A percentile compares a stretch with the other conserved stretches of the same genome.
Evolutionary conservation across 192 early-diverging fungal genomes (phyloP).

Genomic region (Rhizophagus prolifer): DNA sequence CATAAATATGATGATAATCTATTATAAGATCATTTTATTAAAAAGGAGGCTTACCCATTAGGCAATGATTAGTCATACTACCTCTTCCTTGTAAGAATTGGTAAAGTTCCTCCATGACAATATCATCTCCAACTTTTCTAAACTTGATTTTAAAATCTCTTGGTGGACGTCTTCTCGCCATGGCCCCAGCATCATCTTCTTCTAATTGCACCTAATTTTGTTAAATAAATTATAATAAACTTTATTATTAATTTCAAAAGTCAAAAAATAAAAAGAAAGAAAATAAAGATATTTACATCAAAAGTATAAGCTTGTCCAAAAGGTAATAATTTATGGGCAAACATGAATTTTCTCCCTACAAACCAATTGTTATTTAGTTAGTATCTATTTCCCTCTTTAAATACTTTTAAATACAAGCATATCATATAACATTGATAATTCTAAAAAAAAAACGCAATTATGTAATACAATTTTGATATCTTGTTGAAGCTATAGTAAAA

Average conservation of each 20-base stretch:
- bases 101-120: constrained; percentile 62
- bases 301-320: constrained; percentile 54
- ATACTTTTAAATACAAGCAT: no score
- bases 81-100: constrained; percentile 51
- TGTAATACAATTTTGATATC: no score
- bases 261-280: background rate
- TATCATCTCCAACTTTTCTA: constrained; percentile 54
- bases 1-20: background rate
- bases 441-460: no score
- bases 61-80: constrained; percentile 36
- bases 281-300: constrained; percentile 41
- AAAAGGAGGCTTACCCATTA: constrained; percentile 23
- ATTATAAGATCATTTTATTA: background rate
- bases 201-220: constrained; percentile 42
- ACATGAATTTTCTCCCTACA: constrained; percentile 81
- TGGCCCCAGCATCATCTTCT: constrained; percentile 35
- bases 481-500: no score
- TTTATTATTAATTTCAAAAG: background rate
- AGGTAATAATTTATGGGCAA: constrained; percentile 52
- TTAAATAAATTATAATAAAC: background rate
- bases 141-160: constrained; percentile 64
- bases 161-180: constrained; percentile 38
- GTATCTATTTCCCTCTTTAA: background rate
- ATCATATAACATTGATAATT: no score
- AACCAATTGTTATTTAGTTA: constrained; percentile 42